These are phyloP conservation scores for Trematosphaeria pertusa DNA, from an alignment of 2,329 filamentous ascomycete genomes.

Conservation along the genomic window DNA sequence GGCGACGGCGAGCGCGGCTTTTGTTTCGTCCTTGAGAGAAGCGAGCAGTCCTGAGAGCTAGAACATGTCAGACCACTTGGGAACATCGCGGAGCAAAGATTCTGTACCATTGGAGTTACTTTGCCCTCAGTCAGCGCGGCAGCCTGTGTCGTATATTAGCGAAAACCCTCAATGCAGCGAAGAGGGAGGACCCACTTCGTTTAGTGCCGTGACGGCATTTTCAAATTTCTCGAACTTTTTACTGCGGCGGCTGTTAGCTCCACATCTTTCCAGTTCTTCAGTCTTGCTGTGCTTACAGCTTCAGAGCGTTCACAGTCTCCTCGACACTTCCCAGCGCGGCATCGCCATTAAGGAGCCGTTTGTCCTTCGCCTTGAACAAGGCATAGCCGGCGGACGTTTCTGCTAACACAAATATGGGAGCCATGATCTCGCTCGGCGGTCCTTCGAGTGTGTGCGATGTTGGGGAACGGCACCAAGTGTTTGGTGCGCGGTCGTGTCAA, in stretches of 20 bases:
- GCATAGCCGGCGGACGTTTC: constrained; percentile 97
- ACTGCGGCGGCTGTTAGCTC: too few species aligned
- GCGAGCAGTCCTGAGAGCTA: constrained; percentile 85
- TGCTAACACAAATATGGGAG: too few species aligned
- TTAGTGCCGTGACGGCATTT: constrained; percentile 85
- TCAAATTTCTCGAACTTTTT: constrained; percentile 99
- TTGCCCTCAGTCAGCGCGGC: constrained; percentile 81
- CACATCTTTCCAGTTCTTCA: too few species aligned
- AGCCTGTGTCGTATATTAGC: not conserved
- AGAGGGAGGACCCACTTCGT: constrained; percentile 78
- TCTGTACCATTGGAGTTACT: constrained; percentile 88
- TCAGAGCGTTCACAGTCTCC: constrained; percentile 86
- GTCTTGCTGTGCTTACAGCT: too few species aligned
- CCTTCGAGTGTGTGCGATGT: too few species aligned
- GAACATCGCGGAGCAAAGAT: too few species aligned
- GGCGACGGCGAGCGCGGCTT: constrained; percentile 90
- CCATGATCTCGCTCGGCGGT: too few species aligned
- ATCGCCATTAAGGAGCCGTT: constrained; percentile 93
- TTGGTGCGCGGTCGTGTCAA: too few species aligned
- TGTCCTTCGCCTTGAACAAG: constrained; percentile 97
- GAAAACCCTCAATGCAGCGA: not conserved
- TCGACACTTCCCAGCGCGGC: constrained; percentile 80
- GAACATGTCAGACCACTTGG: too few species aligned
- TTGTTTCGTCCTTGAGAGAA: constrained; percentile 95
- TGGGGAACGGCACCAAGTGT: too few species aligned